These are phyloP conservation scores for Paecilomyces sp. DNA, from an alignment of 2,329 filamentous ascomycete species.

Conservation along the genomic window DNA sequence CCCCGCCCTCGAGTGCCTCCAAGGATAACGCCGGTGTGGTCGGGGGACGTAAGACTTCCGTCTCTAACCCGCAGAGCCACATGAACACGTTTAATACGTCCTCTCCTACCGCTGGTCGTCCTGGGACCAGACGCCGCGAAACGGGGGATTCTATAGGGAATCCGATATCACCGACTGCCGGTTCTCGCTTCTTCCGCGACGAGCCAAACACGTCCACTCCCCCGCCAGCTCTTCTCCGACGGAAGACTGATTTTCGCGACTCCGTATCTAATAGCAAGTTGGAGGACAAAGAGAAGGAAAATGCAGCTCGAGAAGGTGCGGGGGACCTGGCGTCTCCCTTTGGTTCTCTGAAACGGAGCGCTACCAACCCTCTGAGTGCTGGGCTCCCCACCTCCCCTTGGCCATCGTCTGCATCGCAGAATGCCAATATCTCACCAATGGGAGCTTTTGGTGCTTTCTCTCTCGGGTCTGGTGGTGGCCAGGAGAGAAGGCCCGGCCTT, in stretches of 20 bases:
- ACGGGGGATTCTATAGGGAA: slow-evolving; percentile 63
- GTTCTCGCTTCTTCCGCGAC: slow-evolving; percentile 40
- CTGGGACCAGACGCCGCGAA: slow-evolving; percentile 73
- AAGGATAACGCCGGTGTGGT: slow-evolving; percentile 47
- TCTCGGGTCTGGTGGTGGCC: slow-evolving; percentile 47
- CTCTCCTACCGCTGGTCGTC: slow-evolving; percentile 67
- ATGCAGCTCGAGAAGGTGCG: slow-evolving; percentile 29
- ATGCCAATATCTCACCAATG: slow-evolving; percentile 62
- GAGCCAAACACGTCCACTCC: slow-evolving; percentile 52
- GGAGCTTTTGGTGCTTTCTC: slow-evolving; percentile 89
- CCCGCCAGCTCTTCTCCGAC: slow-evolving; percentile 52
- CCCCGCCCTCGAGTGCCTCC: slow-evolving; percentile 59
- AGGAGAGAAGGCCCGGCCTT: slow-evolving; percentile 65
- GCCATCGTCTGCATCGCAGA: slow-evolving; percentile 51
- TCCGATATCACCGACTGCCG: slow-evolving; percentile 39
- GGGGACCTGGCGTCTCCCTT: slow-evolving; percentile 41
- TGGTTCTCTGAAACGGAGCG: slow-evolving; percentile 49
- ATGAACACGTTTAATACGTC: slow-evolving; percentile 60
- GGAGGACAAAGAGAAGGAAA: slow-evolving; percentile 47
- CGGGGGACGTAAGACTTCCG: slow-evolving; percentile 67
- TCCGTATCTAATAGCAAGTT: slow-evolving; percentile 27
- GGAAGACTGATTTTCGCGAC: slow-evolving; percentile 57
- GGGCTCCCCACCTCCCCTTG: slow-evolving; percentile 49
- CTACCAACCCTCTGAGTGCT: slow-evolving; percentile 47
- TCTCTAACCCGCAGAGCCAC: slow-evolving; percentile 60